These are phyloP conservation scores for Spathaspora sp. DNA, from an alignment of 1,139 yeast genomes.

Conservation along the genomic window DNA sequence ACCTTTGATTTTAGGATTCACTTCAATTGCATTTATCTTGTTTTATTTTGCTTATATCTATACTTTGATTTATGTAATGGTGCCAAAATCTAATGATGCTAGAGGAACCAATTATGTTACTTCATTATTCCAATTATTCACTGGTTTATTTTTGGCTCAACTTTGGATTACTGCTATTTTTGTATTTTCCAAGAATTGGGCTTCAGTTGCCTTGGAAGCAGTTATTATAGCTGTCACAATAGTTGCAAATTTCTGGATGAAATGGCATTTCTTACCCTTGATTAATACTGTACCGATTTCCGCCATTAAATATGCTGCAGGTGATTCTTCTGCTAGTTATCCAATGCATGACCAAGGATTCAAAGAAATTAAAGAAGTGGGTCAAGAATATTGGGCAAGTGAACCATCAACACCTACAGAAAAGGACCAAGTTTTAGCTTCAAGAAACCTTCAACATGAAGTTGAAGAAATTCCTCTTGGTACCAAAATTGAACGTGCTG, in stretches of 20 bases:
- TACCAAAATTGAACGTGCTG: constrained; percentile 7
- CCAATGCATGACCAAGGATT: constrained; percentile 65
- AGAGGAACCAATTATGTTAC: constrained; percentile 68
- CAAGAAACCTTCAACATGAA: constrained; percentile 9
- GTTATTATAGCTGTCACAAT: constrained; percentile 52
- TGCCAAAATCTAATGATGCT: constrained; percentile 52
- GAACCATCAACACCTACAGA: constrained; percentile 33
- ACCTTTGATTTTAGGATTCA: constrained; percentile 48
- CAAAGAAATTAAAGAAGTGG: constrained; percentile 55
- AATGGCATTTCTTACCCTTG: constrained; percentile 57
- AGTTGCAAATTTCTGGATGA: constrained; percentile 54
- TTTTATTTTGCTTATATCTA: constrained; percentile 63
- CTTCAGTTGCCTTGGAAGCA: constrained; percentile 64
- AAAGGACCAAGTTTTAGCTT: constrained; percentile 28
- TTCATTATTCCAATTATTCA: constrained; percentile 64
- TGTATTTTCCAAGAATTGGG: constrained; percentile 72
- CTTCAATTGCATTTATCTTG: constrained; percentile 43
- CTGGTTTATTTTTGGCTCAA: constrained; percentile 66
- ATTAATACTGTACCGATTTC: constrained; percentile 74
- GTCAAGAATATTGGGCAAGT: constrained; percentile 50
- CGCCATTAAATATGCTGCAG: constrained; percentile 61
- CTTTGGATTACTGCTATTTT: constrained; percentile 65
- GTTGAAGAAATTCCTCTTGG: constrained; percentile 7
- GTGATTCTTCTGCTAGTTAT: constrained; percentile 46
- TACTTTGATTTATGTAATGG: constrained; percentile 54